Evolutionary conservation across 805 yeast genomes (phyloP).

Genomic region (Blastobotrys chiropterorum): DNA sequence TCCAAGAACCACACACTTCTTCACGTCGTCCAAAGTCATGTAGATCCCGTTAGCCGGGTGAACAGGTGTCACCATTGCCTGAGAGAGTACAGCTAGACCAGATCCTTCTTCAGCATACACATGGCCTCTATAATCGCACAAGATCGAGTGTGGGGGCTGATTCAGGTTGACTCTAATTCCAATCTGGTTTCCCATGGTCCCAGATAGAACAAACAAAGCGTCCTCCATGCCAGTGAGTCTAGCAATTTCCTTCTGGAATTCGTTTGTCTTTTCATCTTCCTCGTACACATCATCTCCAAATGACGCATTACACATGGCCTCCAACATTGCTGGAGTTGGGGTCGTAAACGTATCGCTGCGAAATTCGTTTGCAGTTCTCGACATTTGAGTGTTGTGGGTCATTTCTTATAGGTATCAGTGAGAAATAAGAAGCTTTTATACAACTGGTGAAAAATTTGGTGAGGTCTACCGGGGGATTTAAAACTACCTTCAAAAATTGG

Average conservation of each 20-base stretch:
- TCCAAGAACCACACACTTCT: constrained; percentile 54
- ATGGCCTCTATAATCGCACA: constrained; percentile 82
- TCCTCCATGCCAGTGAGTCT: constrained; percentile 71
- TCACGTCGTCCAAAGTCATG: constrained; percentile 72
- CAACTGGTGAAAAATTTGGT: no score
- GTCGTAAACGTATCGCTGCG: constrained; percentile 78
- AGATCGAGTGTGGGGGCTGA: constrained; percentile 77
- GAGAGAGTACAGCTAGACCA: constrained; percentile 80
- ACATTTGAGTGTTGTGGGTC: background rate
- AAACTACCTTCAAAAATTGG: background rate
- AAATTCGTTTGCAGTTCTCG: constrained; percentile 19
- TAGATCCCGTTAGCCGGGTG: constrained; percentile 67
- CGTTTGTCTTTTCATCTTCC: constrained; percentile 67
- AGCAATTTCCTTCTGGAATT: constrained; percentile 58
- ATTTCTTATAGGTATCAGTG: background rate
- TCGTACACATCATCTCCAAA: constrained; percentile 81
- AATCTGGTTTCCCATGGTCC: constrained; percentile 83
- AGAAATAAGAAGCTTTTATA: no score
- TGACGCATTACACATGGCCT: constrained; percentile 48
- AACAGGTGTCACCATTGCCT: constrained; percentile 83
- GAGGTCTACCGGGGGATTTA: background rate
- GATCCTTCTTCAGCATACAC: constrained; percentile 81
- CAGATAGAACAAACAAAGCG: constrained; percentile 77
- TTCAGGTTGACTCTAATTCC: constrained; percentile 67
- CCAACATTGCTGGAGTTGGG: constrained; percentile 68